A percentile compares a stretch with the other conserved stretches of the same genome.
Conservation (phyloP, 352 stramenopile genomes). For the Aphanomyces astaci region DNA sequence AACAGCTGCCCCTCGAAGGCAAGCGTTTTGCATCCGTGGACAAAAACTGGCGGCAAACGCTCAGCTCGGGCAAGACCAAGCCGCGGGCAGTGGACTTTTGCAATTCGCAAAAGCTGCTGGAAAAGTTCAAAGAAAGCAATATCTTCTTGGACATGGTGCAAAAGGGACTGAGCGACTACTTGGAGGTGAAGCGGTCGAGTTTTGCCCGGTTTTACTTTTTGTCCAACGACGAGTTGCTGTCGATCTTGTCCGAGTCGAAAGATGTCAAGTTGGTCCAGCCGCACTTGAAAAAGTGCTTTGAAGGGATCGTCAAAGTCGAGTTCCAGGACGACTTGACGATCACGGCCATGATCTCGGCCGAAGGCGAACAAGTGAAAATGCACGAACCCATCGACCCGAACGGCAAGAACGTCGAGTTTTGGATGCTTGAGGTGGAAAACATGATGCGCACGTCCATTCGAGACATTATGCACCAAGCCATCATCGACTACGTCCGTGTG, state of each 20-base stretch:
- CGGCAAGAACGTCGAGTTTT: constrained; percentile 89
- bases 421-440: constrained; percentile 91
- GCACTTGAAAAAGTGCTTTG: constrained; percentile 93
- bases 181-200: constrained; percentile 87
- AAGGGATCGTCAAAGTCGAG: constrained; percentile 86
- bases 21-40: constrained; percentile 93
- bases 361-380: constrained; percentile 84
- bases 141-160: constrained; percentile 91
- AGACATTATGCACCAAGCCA: constrained; percentile 80
- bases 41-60: constrained; percentile 92
- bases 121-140: constrained; percentile 91
- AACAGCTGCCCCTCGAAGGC: constrained; percentile 89
- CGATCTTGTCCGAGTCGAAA: constrained; percentile 89
- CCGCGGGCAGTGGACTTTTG: constrained; percentile 90
- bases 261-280: constrained; percentile 89
- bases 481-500: constrained; percentile 82
- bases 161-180: constrained; percentile 87
- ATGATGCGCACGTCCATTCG: constrained; percentile 89
- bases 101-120: constrained; percentile 85
- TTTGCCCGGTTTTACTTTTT: constrained; percentile 93
- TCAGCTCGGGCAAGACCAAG: constrained; percentile 80
- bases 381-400: constrained; percentile 81
- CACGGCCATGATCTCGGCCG: constrained; percentile 87
- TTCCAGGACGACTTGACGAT: constrained; percentile 87
- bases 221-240: constrained; percentile 90